phyloP scores from a whole-genome alignment of 2,329 filamentous ascomycete species.

The Magnaporthiopsis incrustans region DNA sequence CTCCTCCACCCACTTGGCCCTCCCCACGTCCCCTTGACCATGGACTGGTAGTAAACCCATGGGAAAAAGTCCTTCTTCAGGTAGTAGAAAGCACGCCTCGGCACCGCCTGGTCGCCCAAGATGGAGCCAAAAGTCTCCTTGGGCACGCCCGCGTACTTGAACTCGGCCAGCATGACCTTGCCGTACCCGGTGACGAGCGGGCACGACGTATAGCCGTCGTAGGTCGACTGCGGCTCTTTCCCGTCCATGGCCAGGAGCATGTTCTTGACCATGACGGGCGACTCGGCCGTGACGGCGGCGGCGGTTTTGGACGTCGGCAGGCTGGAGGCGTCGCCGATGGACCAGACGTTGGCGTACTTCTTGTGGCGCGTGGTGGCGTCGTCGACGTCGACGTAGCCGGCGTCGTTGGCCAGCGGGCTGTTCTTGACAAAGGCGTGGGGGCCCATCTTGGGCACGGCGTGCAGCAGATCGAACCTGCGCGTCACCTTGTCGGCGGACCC shows the following conservation, averaged over 20 bases:
- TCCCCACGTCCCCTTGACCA: conserved; percentile 48
- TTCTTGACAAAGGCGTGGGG: conserved; percentile 45
- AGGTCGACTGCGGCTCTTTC: conserved; percentile 21
- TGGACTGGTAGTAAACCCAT: conserved; percentile 44
- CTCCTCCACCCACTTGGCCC: conserved; percentile 37
- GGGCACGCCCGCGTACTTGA: conserved; percentile 37
- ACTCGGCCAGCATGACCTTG: conserved; percentile 38
- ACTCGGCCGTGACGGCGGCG: conserved; percentile 34
- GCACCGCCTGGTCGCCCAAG: conserved; percentile 29
- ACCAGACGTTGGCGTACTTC: conserved; percentile 50
- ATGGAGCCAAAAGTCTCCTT: conserved; percentile 32
- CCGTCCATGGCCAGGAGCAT: conserved; percentile 27
- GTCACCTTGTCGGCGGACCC: conserved; percentile 27
- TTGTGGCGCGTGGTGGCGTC: conserved; percentile 43
- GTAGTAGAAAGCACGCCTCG: conserved; percentile 29
- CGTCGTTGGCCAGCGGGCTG: conserved; percentile 44
- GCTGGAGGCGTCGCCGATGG: conserved; percentile 49
- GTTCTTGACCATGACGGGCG: conserved; percentile 34
- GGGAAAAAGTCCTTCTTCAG: conserved; percentile 44
- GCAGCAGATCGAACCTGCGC: conserved; percentile 44
- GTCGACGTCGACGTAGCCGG: conserved; percentile 51
- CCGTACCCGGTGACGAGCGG: conserved; percentile 35
- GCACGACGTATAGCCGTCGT: conserved; percentile 38
- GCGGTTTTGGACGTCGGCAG: conserved; percentile 46
- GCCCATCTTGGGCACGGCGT: conserved; percentile 52